phyloP scores from a whole-genome alignment of 1,284 basidiomycete species.

The Microbotryum scabiosae region DNA sequence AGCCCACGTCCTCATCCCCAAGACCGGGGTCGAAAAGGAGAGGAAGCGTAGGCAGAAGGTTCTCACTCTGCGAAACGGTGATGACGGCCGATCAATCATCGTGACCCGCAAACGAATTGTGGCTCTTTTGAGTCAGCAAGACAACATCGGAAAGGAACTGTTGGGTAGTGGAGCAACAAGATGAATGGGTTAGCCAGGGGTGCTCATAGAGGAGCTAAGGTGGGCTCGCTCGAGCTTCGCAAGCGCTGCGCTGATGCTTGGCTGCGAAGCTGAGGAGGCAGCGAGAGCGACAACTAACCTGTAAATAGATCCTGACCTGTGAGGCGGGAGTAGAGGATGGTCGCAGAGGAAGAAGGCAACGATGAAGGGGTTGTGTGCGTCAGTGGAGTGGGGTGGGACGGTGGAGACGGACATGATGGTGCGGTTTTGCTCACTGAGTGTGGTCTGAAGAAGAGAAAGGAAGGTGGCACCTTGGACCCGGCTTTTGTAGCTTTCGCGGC shows the following conservation, averaged over 20 bases:
- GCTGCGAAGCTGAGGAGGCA: too few species aligned
- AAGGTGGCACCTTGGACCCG: not conserved
- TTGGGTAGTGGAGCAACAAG: too few species aligned
- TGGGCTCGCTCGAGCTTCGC: too few species aligned
- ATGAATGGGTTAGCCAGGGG: too few species aligned
- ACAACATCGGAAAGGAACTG: conserved; percentile 9
- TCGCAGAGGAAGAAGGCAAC: not conserved
- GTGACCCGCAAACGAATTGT: conserved; percentile 5
- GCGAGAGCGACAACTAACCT: not conserved
- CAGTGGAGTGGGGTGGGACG: not conserved
- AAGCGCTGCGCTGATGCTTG: too few species aligned
- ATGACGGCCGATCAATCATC: conserved; percentile 1
- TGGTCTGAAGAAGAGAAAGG: not conserved
- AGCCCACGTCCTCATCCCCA: not conserved
- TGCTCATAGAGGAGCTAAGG: too few species aligned
- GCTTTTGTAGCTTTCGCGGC: too few species aligned
- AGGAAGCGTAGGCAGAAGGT: not conserved
- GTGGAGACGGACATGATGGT: not conserved
- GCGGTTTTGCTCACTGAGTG: not conserved
- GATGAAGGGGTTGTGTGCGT: not conserved
- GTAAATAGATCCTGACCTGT: conserved; percentile 2
- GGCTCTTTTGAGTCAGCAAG: conserved; percentile 9
- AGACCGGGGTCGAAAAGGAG: not conserved
- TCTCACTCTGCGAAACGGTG: conserved; percentile 5
- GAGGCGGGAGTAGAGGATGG: not conserved